These are phyloP conservation scores for Ophiostoma piceae DNA, from an alignment of 2,329 filamentous ascomycete species.

Conservation along the genomic window DNA sequence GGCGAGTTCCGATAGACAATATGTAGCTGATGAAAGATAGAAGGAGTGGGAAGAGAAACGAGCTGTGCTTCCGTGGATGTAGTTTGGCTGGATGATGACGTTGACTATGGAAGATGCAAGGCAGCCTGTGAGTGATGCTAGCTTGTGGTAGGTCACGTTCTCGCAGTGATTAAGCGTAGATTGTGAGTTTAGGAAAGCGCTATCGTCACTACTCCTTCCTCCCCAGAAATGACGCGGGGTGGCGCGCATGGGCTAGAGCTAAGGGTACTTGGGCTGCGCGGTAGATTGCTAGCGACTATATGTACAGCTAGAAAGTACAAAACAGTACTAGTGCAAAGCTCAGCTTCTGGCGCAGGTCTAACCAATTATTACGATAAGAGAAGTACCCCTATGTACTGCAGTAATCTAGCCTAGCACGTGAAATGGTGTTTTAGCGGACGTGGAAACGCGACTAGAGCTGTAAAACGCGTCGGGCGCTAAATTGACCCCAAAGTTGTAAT, in stretches of 20 bases:
- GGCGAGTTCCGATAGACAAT: background rate
- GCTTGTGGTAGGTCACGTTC: background rate
- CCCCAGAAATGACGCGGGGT: background rate
- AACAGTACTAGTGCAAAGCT: background rate
- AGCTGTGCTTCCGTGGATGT: background rate
- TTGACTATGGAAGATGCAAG: background rate
- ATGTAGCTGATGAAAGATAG: background rate
- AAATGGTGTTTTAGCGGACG: background rate
- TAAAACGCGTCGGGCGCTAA: background rate
- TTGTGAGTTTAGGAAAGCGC: background rate
- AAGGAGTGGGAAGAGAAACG: background rate
- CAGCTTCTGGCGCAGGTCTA: background rate
- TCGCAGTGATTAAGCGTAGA: background rate
- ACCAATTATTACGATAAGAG: background rate
- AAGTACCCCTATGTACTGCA: conserved; percentile 12
- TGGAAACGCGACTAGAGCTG: background rate
- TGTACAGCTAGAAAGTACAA: background rate
- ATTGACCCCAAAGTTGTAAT: background rate
- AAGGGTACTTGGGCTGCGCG: background rate
- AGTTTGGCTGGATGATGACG: background rate
- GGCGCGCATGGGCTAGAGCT: background rate
- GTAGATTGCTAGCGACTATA: background rate
- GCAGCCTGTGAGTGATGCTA: background rate
- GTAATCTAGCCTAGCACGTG: background rate
- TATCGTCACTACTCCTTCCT: background rate